Base-by-base conservation (phyloP, 495 filamentous ascomycete genomes). In the Podospora pseudocomata region DNA sequence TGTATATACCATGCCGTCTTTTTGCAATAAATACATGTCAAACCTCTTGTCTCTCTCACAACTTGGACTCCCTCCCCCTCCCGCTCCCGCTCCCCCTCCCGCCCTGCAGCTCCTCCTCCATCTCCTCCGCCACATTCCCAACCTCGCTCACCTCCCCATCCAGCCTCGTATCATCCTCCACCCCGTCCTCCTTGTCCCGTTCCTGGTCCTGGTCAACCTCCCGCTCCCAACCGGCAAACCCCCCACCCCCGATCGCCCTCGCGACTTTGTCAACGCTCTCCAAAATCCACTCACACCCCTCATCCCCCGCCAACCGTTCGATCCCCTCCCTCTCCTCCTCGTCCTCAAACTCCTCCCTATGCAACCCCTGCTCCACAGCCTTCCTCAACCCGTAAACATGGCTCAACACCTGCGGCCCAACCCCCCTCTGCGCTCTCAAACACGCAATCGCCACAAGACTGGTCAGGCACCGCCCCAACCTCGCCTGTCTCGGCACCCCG, bases 351-450 rank as follows among this genome's bases (percentile, higher is more conserved):
- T 86, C 81, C 20, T 63, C 61, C 27, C 26, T 81, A 78, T 82
- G 86, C 26, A 75, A 82, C 6, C 87, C 89, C 81, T 91, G 87
- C 68, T 91, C 88, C 26, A 88, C 80, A 16, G 85, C 89, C 81
- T 93, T 93, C 57, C 89, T 74, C 74, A 92, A 70, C 4, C 90
- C 91, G 80, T 90, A 92, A 0, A 93, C 80, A 79, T 94, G 91
- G 67, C 86, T 89, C 6, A 87, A 77, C 6, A 94, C 90, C 81
- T 94, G 91, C 26, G 91, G 91, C 2, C 87, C 91, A 3, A 93
- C 91, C 1, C 91, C 91, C 13, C 87, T 88, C 80, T 94, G 91
- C 61, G 91, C 84, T 20, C 91, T 76, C 73, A 94, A 71, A 74
- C 87, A 91, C 13, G 90, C 80, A 44, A 94, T 80, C 0, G 90